These are phyloP conservation scores for Saraca asoca DNA, from an alignment of 331 rosid species.

Conservation along the genomic window DNA sequence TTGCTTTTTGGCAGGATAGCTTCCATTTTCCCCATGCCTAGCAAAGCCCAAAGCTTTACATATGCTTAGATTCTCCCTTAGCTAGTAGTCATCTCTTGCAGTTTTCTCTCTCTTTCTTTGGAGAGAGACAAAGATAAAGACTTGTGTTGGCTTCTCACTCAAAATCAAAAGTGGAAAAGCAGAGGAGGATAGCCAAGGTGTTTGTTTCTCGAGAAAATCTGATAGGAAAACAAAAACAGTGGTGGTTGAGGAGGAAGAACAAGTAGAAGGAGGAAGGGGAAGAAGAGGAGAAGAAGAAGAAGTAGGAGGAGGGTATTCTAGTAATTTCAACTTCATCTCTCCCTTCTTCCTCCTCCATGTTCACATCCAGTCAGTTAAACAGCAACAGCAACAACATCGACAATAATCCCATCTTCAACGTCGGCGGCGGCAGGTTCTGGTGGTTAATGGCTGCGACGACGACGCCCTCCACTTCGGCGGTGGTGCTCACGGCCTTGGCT, in stretches of 20 bases:
- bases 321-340: slow-evolving; percentile 32
- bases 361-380: slow-evolving; percentile 48
- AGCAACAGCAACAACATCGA: slow-evolving; percentile 43
- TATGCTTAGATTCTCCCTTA: slow-evolving; percentile 31
- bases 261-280: background rate
- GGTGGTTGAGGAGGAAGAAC: no score
- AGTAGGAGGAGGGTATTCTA: slow-evolving; percentile 42
- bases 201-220: slow-evolving; percentile 1
- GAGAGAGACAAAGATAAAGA: slow-evolving; percentile 30
- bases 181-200: slow-evolving; percentile 12
- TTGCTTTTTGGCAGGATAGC: no score
- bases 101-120: background rate
- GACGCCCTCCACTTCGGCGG: slow-evolving; percentile 49
- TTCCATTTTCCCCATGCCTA: no score
- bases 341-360: slow-evolving; percentile 47
- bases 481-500: slow-evolving; percentile 68
- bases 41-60: background rate
- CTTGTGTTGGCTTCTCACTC: background rate
- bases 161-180: slow-evolving; percentile 26
- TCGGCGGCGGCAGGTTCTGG: slow-evolving; percentile 47
- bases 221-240: background rate
- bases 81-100: background rate
- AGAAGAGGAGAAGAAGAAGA: slow-evolving; percentile 2
- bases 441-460: slow-evolving; percentile 43
- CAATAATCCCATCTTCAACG: slow-evolving; percentile 44